A percentile compares a stretch with the other conserved stretches of the same genome.
Conservation (phyloP, 2,329 filamentous ascomycete genomes). For the Colletotrichum eleusines region DNA sequence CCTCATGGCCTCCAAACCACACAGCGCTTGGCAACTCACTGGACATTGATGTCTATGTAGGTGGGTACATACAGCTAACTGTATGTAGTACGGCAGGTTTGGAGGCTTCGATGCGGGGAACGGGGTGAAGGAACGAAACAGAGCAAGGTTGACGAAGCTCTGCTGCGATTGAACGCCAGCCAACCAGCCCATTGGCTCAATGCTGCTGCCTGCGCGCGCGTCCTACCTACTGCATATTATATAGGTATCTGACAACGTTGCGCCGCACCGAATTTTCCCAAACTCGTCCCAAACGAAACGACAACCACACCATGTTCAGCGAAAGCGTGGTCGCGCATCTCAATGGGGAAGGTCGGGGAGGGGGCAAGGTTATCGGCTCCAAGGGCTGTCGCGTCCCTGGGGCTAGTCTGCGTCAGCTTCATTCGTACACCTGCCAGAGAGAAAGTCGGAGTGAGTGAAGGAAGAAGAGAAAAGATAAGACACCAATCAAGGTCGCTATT, state of each 20-base stretch:
- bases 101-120: background rate
- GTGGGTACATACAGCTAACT: background rate
- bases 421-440: slow-evolving; percentile 27
- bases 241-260: background rate
- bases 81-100: background rate
- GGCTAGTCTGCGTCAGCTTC: slow-evolving; percentile 30
- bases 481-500: background rate
- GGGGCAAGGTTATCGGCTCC: slow-evolving; percentile 3
- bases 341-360: slow-evolving; percentile 23
- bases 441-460: background rate
- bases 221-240: no score
- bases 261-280: background rate
- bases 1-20: background rate
- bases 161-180: background rate
- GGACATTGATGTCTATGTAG: background rate
- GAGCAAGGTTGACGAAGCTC: background rate
- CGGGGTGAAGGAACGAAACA: no score
- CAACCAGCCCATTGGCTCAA: background rate
- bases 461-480: background rate
- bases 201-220: background rate
- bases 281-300: background rate
- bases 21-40: background rate
- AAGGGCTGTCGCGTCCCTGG: slow-evolving; percentile 30
- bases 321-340: slow-evolving; percentile 7
- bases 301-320: slow-evolving; percentile 3